phyloP scores from a whole-genome alignment of 257 asterid species.

The Oldenlandia corymbosa region DNA sequence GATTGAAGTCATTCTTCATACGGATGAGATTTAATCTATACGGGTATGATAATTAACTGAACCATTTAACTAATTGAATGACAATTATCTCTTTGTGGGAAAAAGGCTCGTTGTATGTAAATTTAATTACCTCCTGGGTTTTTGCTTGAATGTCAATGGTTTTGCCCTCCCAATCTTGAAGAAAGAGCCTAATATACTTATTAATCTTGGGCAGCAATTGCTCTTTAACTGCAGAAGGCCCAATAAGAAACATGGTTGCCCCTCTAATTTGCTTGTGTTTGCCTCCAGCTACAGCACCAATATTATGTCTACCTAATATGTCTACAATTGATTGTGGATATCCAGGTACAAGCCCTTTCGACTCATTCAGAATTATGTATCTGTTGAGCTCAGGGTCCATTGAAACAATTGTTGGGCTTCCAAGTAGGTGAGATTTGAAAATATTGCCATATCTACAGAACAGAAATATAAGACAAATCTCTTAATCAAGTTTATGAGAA shows the following conservation, averaged over 20 bases:
- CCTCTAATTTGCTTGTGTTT: slow-evolving; percentile 83
- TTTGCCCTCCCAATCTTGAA: slow-evolving; percentile 57
- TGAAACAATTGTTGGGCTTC: slow-evolving; percentile 79
- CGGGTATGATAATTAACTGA: no score
- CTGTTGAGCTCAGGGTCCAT: slow-evolving; percentile 86
- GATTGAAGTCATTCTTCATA: no score
- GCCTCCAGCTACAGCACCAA: slow-evolving; percentile 75
- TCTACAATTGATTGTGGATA: slow-evolving; percentile 83
- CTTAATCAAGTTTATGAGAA: no score
- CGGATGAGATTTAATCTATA: no score
- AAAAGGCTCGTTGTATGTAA: no score
- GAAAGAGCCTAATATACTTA: slow-evolving; percentile 55
- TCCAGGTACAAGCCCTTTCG: slow-evolving; percentile 87
- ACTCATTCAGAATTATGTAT: slow-evolving; percentile 68
- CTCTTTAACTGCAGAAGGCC: slow-evolving; percentile 65
- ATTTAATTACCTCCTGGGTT: slow-evolving; percentile 52
- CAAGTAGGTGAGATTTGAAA: slow-evolving; percentile 76
- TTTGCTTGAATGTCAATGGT: slow-evolving; percentile 74
- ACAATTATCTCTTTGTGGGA: no score
- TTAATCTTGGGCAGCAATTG: slow-evolving; percentile 70
- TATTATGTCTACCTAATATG: slow-evolving; percentile 73
- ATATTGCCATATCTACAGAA: slow-evolving; percentile 66
- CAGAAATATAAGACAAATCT: no score
- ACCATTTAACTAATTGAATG: no score
- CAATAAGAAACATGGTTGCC: slow-evolving; percentile 60